Evolutionary conservation across 2,329 filamentous ascomycete species (phyloP), one percentile per base, ranked within the genome.

Genomic region (Aureobasidium sp.): DNA sequence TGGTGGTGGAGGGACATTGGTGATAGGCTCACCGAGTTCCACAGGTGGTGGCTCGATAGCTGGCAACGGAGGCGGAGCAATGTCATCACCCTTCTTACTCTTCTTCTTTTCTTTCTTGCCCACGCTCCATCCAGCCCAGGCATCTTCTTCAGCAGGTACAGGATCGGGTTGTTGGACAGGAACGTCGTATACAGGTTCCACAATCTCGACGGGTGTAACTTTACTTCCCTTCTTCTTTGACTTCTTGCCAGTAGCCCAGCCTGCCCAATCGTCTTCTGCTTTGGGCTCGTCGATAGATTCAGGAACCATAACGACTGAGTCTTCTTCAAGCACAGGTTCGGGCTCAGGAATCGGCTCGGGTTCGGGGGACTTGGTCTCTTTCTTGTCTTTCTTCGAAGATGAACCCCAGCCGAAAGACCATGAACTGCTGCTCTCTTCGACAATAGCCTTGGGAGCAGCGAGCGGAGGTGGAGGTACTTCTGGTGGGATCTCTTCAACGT

Each of bases 341-440:
- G 67, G 64, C 31, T 68, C 46, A 65, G 66, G 37, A 11, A 35
- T 19, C 8, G 60, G 55, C n/a, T 62, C 60, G 25, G 60, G 51
- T 55, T 60, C 33, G 47, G 49, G 29, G 31, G 43, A 57, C 66
- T 74, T 72, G 60, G 64, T 65, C 59, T 71, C 63, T 33, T 81
- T 81, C 69, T 81, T 80, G 71, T 80, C 79, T 62, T 76, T 73
- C 64, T 79, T 83, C 63, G 79, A 79, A 7, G 77, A 74, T 57
- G 76, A 79, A 31, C 78, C 80, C 74, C 81, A 84, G 47, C 79
- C 79, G 62, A 75, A 78, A 69, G 82, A 83, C 65, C 83, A 82
- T 62, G 80, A 80, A 21, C 67, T 67, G 54, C 80, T 79, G 47
- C 74, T 73, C 15, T 73, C 73, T 17, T 67, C 65, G 4, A 64